Percentiles rank a stretch among this genome's conserved stretches.
Evolutionary conservation across 2,329 filamentous ascomycete species (phyloP).

Genomic region (Penicillium sumatraense): DNA sequence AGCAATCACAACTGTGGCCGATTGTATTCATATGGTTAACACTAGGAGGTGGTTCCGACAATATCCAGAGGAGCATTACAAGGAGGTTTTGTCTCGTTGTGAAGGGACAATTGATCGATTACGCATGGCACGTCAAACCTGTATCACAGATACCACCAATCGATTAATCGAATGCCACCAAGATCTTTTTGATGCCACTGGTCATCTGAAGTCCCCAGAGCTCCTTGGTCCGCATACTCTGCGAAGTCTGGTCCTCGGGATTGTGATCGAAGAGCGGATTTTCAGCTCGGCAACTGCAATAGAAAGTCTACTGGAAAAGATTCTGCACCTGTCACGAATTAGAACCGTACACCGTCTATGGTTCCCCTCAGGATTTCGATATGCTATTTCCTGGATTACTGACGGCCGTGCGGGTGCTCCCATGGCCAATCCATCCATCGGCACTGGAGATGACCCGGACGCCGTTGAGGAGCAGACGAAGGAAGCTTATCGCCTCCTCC

Average conservation of each 20-base stretch:
- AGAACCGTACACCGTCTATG: slow-evolving; percentile 46
- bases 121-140: slow-evolving; percentile 26
- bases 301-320: slow-evolving; percentile 42
- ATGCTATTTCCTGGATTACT: slow-evolving; percentile 46
- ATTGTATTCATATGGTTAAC: slow-evolving; percentile 36
- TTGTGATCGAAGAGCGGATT: slow-evolving; percentile 56
- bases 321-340: slow-evolving; percentile 41
- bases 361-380: slow-evolving; percentile 48
- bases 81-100: slow-evolving; percentile 24
- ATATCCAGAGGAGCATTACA: slow-evolving; percentile 22
- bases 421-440: slow-evolving; percentile 15
- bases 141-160: slow-evolving; percentile 43
- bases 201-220: slow-evolving; percentile 37
- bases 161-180: slow-evolving; percentile 45
- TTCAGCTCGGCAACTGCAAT: slow-evolving; percentile 31
- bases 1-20: slow-evolving; percentile 23
- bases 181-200: slow-evolving; percentile 49
- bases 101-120: slow-evolving; percentile 31
- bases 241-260: slow-evolving; percentile 48
- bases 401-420: slow-evolving; percentile 32
- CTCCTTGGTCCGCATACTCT: slow-evolving; percentile 33
- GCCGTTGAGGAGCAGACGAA: slow-evolving; percentile 37
- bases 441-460: slow-evolving; percentile 28
- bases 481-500: slow-evolving; percentile 42
- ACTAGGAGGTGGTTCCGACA: slow-evolving; percentile 32